Percentiles rank a stretch among this genome's conserved stretches.
Evolutionary conservation across 1,284 basidiomycete species (phyloP).

Genomic region (Microbotryum lychnidis-dioicae): DNA sequence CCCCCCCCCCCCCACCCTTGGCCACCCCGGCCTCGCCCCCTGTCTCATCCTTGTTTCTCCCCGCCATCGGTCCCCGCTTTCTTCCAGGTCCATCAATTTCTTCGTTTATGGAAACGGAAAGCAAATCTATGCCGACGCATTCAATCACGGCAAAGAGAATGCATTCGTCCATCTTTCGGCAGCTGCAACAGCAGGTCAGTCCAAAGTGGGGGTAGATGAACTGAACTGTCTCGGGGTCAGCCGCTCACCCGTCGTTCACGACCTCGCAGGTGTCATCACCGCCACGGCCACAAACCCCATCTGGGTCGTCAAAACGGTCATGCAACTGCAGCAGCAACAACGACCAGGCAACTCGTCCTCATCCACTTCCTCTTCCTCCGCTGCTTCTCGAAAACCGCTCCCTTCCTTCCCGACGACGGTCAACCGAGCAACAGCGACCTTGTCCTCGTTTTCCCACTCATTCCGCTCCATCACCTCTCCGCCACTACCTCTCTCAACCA

Average conservation of each 20-base stretch:
- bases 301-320: conserved; percentile 95
- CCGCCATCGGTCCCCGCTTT: neutral
- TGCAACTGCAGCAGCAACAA: conserved; percentile 51
- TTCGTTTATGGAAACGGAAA: conserved; percentile 98
- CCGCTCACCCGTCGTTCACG: neutral
- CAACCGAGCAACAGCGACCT: conserved; percentile 2
- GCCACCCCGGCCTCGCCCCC: neutral
- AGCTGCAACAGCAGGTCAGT: conserved; percentile 62
- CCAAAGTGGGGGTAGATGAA: neutral
- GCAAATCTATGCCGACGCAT: conserved; percentile 69
- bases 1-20: neutral
- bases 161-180: conserved; percentile 75
- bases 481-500: conserved; percentile 2
- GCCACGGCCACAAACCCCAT: conserved; percentile 92
- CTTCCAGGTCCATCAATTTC: conserved; percentile 73
- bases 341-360: conserved; percentile 10
- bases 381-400: neutral
- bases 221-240: neutral
- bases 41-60: neutral
- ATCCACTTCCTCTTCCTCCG: conserved; percentile 16
- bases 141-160: conserved; percentile 75
- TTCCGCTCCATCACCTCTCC: conserved; percentile 26
- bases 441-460: conserved; percentile 21
- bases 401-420: conserved; percentile 14
- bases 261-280: conserved; percentile 61